Evolutionary conservation across 2,329 filamentous ascomycete species (phyloP).

Genomic region (Paraphoma chrysanthemicola): DNA sequence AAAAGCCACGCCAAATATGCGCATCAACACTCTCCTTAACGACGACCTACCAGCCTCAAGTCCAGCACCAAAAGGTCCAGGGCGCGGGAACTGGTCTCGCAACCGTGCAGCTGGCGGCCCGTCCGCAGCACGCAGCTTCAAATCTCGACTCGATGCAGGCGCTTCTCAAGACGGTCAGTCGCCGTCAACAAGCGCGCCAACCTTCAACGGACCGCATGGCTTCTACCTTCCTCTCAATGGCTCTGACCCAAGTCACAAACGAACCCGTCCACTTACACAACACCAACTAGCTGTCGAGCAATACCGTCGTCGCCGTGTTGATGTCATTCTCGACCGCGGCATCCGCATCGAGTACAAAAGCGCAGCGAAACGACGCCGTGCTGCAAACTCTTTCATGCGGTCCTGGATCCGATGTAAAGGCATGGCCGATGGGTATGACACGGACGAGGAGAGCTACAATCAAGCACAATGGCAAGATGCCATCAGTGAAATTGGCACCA

Average conservation of each 20-base stretch:
- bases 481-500: constrained; percentile 35
- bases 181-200: constrained; percentile 38
- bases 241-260: constrained; percentile 50
- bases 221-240: constrained; percentile 62
- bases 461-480: constrained; percentile 47
- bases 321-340: constrained; percentile 79
- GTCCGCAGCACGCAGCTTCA: constrained; percentile 38
- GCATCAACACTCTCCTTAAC: constrained; percentile 57
- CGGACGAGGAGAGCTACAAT: constrained; percentile 47
- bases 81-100: constrained; percentile 59
- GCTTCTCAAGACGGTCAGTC: constrained; percentile 43
- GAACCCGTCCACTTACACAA: constrained; percentile 77
- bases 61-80: constrained; percentile 52
- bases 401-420: constrained; percentile 68
- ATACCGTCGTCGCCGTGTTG: constrained; percentile 79
- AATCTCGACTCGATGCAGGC: constrained; percentile 42
- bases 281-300: constrained; percentile 83
- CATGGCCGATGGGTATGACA: constrained; percentile 55
- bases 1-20: constrained; percentile 53
- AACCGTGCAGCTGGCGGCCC: constrained; percentile 31
- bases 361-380: constrained; percentile 66
- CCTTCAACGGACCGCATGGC: constrained; percentile 60
- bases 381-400: constrained; percentile 71
- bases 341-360: constrained; percentile 71
- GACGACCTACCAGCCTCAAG: constrained; percentile 48